These are phyloP conservation scores for Diaporthe ilicicola DNA, from an alignment of 2,329 filamentous ascomycete genomes.

Conservation along the genomic window DNA sequence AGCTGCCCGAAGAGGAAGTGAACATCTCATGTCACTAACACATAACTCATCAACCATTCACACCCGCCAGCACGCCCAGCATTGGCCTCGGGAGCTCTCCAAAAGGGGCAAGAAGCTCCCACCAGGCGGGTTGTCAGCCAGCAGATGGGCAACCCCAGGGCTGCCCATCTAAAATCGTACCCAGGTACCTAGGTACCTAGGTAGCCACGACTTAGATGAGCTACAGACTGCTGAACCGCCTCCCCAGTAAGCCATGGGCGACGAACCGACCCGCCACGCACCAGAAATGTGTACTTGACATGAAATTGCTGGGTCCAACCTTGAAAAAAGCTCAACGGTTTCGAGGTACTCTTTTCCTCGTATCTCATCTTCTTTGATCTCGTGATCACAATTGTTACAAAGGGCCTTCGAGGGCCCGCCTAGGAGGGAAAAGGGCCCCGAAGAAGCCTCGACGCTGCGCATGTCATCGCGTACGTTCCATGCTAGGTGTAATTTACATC, in stretches of 20 bases:
- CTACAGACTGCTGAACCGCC: background rate
- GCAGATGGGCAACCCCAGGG: background rate
- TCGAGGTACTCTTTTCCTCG: background rate
- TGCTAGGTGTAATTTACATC: background rate
- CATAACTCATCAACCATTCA: background rate
- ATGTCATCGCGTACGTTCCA: background rate
- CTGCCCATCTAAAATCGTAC: background rate
- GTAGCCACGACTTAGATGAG: background rate
- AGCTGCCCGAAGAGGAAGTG: background rate
- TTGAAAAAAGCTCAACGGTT: background rate
- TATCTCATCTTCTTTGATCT: background rate
- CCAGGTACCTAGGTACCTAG: no score
- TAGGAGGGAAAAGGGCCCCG: background rate
- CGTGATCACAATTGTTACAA: background rate
- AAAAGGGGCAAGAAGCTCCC: slow-evolving; percentile 13
- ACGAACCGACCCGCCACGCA: background rate
- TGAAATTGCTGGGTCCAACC: background rate
- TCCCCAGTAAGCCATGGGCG: background rate
- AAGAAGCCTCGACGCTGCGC: background rate
- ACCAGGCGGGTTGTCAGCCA: background rate
- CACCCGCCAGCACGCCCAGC: background rate
- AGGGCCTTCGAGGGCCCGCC: background rate
- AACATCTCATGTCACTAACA: background rate
- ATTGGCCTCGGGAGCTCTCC: slow-evolving; percentile 9
- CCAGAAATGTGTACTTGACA: background rate